A percentile compares a stretch with the other conserved stretches of the same genome.
Conservation (phyloP, 164 flowering plant species). For the Liriodendron chinense region DNA sequence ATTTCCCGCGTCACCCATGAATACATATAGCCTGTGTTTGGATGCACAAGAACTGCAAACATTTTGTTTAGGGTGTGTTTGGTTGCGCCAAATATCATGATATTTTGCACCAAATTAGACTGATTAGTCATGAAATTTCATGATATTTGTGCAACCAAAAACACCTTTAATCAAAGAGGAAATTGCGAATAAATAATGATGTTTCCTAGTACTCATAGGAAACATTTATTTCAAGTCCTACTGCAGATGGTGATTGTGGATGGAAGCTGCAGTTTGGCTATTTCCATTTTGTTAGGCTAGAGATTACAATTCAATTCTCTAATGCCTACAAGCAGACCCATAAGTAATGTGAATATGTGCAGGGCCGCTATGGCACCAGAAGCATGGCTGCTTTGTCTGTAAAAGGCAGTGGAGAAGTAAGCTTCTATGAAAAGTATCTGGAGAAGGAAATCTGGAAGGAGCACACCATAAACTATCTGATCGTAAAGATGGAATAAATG, state of each 20-base stretch:
- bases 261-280: not conserved
- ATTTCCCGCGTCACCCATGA: not conserved
- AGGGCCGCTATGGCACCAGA: constrained; percentile 71
- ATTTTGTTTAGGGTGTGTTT: too few relatives aligned
- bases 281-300: not conserved
- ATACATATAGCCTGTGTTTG: not conserved
- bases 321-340: not conserved
- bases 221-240: not conserved
- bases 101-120: too few relatives aligned
- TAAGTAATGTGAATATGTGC: not conserved
- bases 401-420: constrained; percentile 39
- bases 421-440: constrained; percentile 62
- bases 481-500: constrained; percentile 14
- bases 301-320: not conserved
- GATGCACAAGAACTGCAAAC: not conserved
- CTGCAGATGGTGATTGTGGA: too few relatives aligned
- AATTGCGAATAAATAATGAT: too few relatives aligned
- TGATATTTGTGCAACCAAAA: too few relatives aligned
- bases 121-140: too few relatives aligned
- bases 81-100: too few relatives aligned
- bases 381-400: constrained; percentile 60
- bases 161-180: too few relatives aligned
- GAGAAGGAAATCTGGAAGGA: constrained; percentile 59
- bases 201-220: too few relatives aligned
- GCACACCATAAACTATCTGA: constrained; percentile 30